These are phyloP conservation scores for Collybiopsis confluens DNA, from an alignment of 768 basidiomycete species.

Conservation along the genomic window DNA sequence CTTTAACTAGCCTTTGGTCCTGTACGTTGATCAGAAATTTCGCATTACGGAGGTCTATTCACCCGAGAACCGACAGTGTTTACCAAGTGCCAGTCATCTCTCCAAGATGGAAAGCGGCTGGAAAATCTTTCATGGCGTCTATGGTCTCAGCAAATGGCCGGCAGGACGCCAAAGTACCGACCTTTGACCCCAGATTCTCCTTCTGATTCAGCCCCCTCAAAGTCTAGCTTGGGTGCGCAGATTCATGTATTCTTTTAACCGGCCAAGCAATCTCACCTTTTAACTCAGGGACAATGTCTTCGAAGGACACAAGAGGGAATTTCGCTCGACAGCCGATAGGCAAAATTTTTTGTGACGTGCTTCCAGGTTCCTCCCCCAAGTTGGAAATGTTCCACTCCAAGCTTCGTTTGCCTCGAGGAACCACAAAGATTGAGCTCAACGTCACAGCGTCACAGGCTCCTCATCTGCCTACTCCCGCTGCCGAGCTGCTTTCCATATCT, in stretches of 20 bases:
- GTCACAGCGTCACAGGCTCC: not conserved
- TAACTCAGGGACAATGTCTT: not conserved
- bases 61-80: conserved; percentile 51
- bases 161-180: conserved; percentile 23
- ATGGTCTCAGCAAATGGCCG: conserved; percentile 65
- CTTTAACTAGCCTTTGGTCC: conserved; percentile 64
- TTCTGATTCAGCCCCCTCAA: not conserved
- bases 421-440: not conserved
- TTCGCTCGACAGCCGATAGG: conserved; percentile 7
- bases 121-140: conserved; percentile 89
- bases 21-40: conserved; percentile 36
- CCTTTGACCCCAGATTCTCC: conserved; percentile 23
- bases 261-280: not conserved
- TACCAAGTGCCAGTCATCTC: conserved; percentile 74
- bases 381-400: not conserved
- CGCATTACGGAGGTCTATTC: conserved; percentile 1
- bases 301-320: not conserved
- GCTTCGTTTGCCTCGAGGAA: not conserved
- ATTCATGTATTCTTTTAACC: not conserved
- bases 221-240: not conserved
- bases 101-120: conserved; percentile 75
- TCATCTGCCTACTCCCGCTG: conserved; percentile 5
- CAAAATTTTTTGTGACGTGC: conserved; percentile 9
- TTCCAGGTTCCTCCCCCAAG: not conserved
- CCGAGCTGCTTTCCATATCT: conserved; percentile 7